A percentile compares a stretch with the other conserved stretches of the same genome.
These are phyloP conservation scores for Spathaspora gorwiae DNA, from an alignment of 805 yeast genomes.

Conservation along the genomic window DNA sequence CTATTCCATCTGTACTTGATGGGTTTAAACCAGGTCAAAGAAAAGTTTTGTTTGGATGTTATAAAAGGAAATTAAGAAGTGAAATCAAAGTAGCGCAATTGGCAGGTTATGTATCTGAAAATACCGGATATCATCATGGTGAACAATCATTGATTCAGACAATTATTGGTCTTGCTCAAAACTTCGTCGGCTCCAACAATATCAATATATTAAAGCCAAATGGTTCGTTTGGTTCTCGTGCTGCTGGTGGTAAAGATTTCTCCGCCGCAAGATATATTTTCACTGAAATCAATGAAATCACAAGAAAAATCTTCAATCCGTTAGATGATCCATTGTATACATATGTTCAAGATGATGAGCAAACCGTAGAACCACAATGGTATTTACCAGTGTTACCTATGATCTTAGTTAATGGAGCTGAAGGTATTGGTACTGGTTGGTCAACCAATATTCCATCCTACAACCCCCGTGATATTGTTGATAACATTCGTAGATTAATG, in stretches of 20 bases:
- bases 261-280: constrained; percentile 97
- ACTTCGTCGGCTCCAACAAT: constrained; percentile 89
- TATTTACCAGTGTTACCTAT: constrained; percentile 92
- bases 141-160: constrained; percentile 85
- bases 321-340: constrained; percentile 73
- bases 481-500: constrained; percentile 70
- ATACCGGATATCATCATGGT: constrained; percentile 94
- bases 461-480: constrained; percentile 80
- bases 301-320: constrained; percentile 71
- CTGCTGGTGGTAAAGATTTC: constrained; percentile 95
- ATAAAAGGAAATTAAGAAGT: constrained; percentile 67
- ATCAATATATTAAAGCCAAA: constrained; percentile 79
- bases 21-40: constrained; percentile 98
- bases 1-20: constrained; percentile 90
- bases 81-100: constrained; percentile 90
- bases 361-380: constrained; percentile 93
- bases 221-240: constrained; percentile 95
- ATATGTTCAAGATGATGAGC: constrained; percentile 89
- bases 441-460: constrained; percentile 87
- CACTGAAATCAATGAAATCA: constrained; percentile 75
- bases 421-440: constrained; percentile 99
- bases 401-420: constrained; percentile 92
- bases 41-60: constrained; percentile 83
- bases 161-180: constrained; percentile 90
- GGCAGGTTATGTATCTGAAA: constrained; percentile 83